These are phyloP conservation scores for Phaeosphaeriaceae sp. DNA, from an alignment of 2,329 filamentous ascomycete genomes.

Conservation along the genomic window DNA sequence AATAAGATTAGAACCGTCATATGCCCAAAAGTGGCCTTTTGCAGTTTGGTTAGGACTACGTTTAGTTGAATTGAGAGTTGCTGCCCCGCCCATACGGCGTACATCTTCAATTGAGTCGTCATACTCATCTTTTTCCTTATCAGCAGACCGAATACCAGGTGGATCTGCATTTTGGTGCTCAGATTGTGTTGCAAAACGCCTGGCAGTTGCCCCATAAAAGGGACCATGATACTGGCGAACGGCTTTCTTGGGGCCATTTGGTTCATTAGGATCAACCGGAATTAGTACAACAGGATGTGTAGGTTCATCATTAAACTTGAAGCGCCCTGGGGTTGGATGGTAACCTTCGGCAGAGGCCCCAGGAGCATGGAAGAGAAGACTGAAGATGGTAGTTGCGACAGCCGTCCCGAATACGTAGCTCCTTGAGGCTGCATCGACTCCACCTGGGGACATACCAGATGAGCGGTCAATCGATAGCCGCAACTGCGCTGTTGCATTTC, in stretches of 20 bases:
- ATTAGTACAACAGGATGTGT: slow-evolving; percentile 29
- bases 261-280: slow-evolving; percentile 30
- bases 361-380: slow-evolving; percentile 19
- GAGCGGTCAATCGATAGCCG: slow-evolving; percentile 10
- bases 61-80: slow-evolving; percentile 16
- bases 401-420: slow-evolving; percentile 30
- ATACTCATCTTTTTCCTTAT: slow-evolving; percentile 12
- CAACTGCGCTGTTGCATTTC: slow-evolving; percentile 17
- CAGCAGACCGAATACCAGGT: slow-evolving; percentile 13
- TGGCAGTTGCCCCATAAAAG: slow-evolving; percentile 31
- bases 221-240: slow-evolving; percentile 26
- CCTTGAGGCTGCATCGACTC: slow-evolving; percentile 15
- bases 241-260: slow-evolving; percentile 22
- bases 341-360: slow-evolving; percentile 20
- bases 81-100: slow-evolving; percentile 18
- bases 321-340: slow-evolving; percentile 21
- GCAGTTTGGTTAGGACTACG: slow-evolving; percentile 16
- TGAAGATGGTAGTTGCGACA: slow-evolving; percentile 24
- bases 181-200: slow-evolving; percentile 24
- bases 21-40: slow-evolving; percentile 20
- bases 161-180: slow-evolving; percentile 20
- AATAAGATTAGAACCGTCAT: slow-evolving; percentile 23
- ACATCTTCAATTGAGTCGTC: slow-evolving; percentile 13
- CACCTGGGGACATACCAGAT: slow-evolving; percentile 6
- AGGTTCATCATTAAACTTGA: slow-evolving; percentile 32